Base-by-base conservation (phyloP, 2,329 filamentous ascomycete genomes). In the Colletotrichum sidae region DNA sequence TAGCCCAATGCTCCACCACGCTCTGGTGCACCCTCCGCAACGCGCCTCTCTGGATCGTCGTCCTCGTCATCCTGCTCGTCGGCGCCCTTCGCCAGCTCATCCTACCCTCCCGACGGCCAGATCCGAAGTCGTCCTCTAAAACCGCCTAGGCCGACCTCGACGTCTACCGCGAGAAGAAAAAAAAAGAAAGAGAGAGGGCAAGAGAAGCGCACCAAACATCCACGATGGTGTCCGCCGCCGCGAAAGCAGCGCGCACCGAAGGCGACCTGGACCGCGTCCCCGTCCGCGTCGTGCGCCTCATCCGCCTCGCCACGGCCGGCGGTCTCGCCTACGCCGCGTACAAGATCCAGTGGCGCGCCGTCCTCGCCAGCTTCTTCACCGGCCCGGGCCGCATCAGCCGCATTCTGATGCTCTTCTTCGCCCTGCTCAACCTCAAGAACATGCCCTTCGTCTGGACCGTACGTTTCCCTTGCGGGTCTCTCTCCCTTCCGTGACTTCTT, bases 391-490 rank as follows among this genome's bases (percentile, higher is more conserved):
- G 84, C 56, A 82, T 79, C 6, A 85, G 81, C 68, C 82, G 86
- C 5, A 80, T 88, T 61, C 56, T 86, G 61, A 75, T 87, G 64
- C 70, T 90, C 12, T 55, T 86, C 11, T 86, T 91, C 60, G 80
- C 87, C 11, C 52, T 90, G 8, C 70, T 86, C 47, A 95, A 94
- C 76, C 82, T 90, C 79, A 95, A 95, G 83, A 91, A 85, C 66
- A 73, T 94, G 66, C 92, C 92, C 0, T 84, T 92, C 46, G 86
- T 87, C 9, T 95, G 92, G 92, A 93, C 92, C 70, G 89, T 92
- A 84, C 60, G 12, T 17, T 42, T 8, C 2, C n/a, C 12, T 35
- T 37, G 4, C 15, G 10, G 3, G 1, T 15, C 41, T n/a, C 33
- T 37, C 9, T 4, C n/a, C 37, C 11, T 41, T 4, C 38, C 38